Conservation (phyloP, 139 green algal genomes). For the Auxenochlorella pyrenoidosa region DNA sequence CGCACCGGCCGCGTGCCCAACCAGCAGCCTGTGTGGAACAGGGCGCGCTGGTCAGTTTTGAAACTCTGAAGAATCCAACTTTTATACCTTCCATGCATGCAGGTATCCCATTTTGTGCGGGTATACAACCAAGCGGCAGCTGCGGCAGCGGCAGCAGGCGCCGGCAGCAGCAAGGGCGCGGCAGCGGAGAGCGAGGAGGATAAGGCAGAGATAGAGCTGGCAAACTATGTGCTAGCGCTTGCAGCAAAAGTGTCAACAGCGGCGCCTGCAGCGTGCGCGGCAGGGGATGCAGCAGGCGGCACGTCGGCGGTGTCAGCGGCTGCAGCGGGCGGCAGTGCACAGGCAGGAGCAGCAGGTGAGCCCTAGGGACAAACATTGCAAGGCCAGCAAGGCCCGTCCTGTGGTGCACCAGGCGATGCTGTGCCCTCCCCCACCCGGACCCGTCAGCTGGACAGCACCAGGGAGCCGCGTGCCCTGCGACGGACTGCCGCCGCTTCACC, state of each 20-base stretch:
- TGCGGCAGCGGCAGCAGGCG: not conserved
- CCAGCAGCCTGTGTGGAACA: too few relatives aligned
- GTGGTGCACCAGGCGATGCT: too few relatives aligned
- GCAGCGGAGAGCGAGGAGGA: constrained; percentile 14
- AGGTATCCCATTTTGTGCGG: constrained; percentile 44
- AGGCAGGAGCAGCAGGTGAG: not conserved
- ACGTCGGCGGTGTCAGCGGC: constrained; percentile 4
- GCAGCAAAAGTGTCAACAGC: constrained; percentile 1
- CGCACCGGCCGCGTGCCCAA: too few relatives aligned
- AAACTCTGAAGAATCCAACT: too few relatives aligned
- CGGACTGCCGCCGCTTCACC: too few relatives aligned
- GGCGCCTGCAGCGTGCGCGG: constrained; percentile 8
- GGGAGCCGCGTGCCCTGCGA: too few relatives aligned
- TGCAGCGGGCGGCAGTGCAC: not conserved
- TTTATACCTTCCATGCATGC: not conserved
- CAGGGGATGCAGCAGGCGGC: not conserved
- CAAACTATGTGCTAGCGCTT: constrained; percentile 45
- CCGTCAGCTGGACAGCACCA: too few relatives aligned
- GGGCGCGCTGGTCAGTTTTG: too few relatives aligned
- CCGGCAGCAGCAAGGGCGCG: not conserved
- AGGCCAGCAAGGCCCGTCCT: too few relatives aligned
- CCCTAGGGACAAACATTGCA: too few relatives aligned
- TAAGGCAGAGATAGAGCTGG: constrained; percentile 46
- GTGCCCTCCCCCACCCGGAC: too few relatives aligned
- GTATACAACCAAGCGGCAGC: constrained; percentile 22